These are phyloP conservation scores for Amesomyces nigricolor DNA, from an alignment of 2,329 filamentous ascomycete species.

Conservation along the genomic window DNA sequence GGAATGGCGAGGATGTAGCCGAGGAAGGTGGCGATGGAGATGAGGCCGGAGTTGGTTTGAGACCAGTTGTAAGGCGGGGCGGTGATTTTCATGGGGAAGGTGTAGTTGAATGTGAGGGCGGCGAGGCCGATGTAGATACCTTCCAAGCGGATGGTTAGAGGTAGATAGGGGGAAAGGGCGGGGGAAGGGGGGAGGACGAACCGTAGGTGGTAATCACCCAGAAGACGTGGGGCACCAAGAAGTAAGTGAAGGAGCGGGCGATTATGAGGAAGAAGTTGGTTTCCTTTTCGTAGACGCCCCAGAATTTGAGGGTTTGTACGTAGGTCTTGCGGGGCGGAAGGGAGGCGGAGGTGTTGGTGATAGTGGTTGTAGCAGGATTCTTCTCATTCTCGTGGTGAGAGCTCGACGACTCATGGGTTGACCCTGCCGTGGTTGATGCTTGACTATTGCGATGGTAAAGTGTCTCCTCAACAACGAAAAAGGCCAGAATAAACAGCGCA, in stretches of 20 bases:
- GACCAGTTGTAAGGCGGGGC: constrained; percentile 39
- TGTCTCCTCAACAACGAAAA: constrained; percentile 26
- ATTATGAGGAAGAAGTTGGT: constrained; percentile 40
- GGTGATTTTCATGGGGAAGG: constrained; percentile 40
- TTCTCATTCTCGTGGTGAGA: constrained; percentile 13
- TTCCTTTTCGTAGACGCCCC: constrained; percentile 35
- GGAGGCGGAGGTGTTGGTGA: background rate
- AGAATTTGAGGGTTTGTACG: constrained; percentile 37
- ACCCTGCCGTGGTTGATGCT: background rate
- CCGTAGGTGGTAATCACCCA: constrained; percentile 40
- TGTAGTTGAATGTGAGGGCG: constrained; percentile 42
- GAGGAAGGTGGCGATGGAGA: constrained; percentile 35
- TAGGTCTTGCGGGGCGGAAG: constrained; percentile 36
- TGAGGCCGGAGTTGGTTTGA: constrained; percentile 37
- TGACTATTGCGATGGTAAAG: constrained; percentile 18
- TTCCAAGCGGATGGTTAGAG: background rate
- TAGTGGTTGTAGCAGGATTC: background rate
- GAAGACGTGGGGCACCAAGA: constrained; percentile 39
- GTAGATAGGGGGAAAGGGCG: background rate
- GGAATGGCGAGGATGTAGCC: constrained; percentile 37
- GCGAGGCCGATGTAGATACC: constrained; percentile 41
- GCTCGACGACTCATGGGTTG: constrained; percentile 1
- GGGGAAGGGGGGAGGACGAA: background rate
- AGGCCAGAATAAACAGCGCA: constrained; percentile 23
- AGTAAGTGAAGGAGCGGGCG: constrained; percentile 39